Base-by-base conservation (phyloP, 352 stramenopile species). In the Phytopythium vexans region DNA sequence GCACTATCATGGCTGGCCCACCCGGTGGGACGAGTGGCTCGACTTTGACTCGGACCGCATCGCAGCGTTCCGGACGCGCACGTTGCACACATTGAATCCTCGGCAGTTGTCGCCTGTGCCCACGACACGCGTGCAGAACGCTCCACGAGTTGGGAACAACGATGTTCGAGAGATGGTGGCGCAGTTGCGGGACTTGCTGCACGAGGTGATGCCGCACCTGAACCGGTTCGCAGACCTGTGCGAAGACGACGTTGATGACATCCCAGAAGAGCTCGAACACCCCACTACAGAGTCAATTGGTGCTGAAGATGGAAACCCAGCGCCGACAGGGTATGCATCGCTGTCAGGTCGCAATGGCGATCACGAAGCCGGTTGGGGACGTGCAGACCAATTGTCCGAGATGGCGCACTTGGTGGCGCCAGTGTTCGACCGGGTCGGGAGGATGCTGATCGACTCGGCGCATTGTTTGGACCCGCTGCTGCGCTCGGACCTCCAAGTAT, bases 11-110 rank as follows among this genome's bases (percentile, higher is more conserved):
- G 95, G 95, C 9, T 99, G 96, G 96, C 96, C 97, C 1, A 77
- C 91, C 34, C 82, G 96, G 6, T 99, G 97, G 97, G 95, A 99
- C 69, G 97, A 99, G 68, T 98, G 94, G 94, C 91, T 99, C 49
- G 75, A 96, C 42, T 89, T 89, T 41, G 84, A 98, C 66, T 99
- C 95, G 39, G 77, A 89, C 16, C 81, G 97, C 6, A 89, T 99
- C 40, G 89, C 96, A 0, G 94, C 95, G 0, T 99, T 99, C 66
- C 86, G 96, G 5, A 98, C 95, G 7, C 76, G 94, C 3, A 99
- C 96, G 0, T 47, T 74, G 7, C 79, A 92, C 51, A 69, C 66
- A 0, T 52, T 74, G 38, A 76, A 64, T n/a, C 37, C 60, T 4
- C 61, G 64, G 8, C 73, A 82, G 8, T 70, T 90, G 60, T 91